Base-by-base conservation (phyloP, 768 basidiomycete genomes). In the Podaxis carcinomalis region DNA sequence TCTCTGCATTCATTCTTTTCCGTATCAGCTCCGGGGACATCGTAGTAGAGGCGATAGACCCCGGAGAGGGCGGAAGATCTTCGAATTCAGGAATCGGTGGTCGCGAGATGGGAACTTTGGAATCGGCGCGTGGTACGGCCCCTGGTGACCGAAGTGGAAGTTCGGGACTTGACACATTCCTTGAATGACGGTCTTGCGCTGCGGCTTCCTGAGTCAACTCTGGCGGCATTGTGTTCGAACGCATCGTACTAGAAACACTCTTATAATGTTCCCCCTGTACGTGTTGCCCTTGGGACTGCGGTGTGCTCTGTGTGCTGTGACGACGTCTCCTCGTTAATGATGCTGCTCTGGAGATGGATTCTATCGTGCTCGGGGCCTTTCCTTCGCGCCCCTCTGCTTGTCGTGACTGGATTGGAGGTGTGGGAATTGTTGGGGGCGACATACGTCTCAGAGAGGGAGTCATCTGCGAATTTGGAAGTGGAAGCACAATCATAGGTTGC, bases 31-130 rank as follows among this genome's bases (percentile, higher is more conserved):
- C 46, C 0, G 56, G 56, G 4, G 56, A 47, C n/a, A 50, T 40
- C 2, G 49, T 37, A 9, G 57, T 59, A 3, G 57, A 59, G 9
- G 57, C 50, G n/a, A 59, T 42, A 9, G 57, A 59, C 16, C 49
- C 57, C 4, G 37, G 57, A 13, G 57, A 59, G 14, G 50, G 37
- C 16, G 57, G 49, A 21, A 21, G 21, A 23, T 25, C 37, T n/a
- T 56, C 54, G 23, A 56, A 40, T n/a, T 44, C 54, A 2, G 37
- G 25, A 27, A 5, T 44, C 23, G 14, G 37, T 27, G n/a, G 21
- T 16, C 16, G 14, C 4, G 27, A 19, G 5, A 13, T 7, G 23
- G 36, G 25, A 2, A 25, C 23, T 7, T 4, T 49, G 19, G 19
- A 14, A 21, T 23, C 25, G 21, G 25, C 3, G 3, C 3, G 40